Conservation (phyloP, 2,329 filamentous ascomycete genomes). For the Sporothrix protearum region DNA sequence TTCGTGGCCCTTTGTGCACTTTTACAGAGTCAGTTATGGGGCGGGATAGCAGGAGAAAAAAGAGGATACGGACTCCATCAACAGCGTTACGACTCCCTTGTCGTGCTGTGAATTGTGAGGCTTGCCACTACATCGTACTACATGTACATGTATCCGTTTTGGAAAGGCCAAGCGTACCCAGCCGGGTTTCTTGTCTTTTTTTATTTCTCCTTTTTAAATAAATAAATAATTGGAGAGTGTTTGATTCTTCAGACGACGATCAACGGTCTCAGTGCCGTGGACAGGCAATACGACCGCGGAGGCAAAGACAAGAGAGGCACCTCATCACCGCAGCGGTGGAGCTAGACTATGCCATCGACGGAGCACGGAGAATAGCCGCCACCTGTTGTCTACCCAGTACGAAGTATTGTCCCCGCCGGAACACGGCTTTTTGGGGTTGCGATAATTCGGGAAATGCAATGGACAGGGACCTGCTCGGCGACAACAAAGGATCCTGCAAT, state of each 20-base stretch:
- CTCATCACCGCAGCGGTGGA: slow-evolving; percentile 3
- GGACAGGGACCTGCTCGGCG: background rate
- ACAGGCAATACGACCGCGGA: background rate
- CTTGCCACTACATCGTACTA: too few relatives aligned
- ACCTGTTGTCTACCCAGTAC: too few relatives aligned
- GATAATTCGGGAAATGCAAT: background rate
- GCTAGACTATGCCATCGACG: background rate
- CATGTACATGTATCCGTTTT: slow-evolving; percentile 14
- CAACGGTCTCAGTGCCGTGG: background rate
- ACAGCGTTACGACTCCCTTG: background rate
- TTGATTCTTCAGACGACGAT: background rate
- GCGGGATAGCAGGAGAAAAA: background rate
- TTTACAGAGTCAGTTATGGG: background rate
- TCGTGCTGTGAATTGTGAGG: background rate
- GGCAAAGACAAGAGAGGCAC: background rate
- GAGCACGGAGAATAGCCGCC: background rate
- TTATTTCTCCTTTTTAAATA: too few relatives aligned
- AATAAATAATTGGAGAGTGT: background rate
- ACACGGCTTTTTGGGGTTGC: background rate
- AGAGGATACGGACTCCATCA: slow-evolving; percentile 10
- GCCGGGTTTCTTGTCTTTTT: background rate
- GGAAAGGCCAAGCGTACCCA: slow-evolving; percentile 22
- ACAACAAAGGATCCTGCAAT: background rate
- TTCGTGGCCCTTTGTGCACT: background rate
- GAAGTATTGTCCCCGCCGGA: background rate